phyloP scores from a whole-genome alignment of 768 basidiomycete genomes.

The Lactifluus pinguis region DNA sequence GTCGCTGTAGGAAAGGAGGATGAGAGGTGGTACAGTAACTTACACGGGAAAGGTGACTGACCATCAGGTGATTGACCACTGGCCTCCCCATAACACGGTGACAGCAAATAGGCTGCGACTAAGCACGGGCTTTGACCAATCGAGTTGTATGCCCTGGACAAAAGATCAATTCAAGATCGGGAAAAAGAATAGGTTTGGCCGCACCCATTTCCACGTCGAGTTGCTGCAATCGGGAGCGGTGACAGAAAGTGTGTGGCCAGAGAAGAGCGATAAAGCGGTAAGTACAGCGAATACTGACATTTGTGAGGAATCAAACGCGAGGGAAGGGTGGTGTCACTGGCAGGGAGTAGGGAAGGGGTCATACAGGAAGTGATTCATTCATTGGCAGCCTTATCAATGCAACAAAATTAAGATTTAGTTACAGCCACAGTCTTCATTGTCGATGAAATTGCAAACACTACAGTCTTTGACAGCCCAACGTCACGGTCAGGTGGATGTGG shows the following conservation, averaged over 20 bases:
- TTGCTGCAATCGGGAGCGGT: slow-evolving; percentile 1
- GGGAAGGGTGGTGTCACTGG: not conserved
- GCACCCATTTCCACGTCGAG: not conserved
- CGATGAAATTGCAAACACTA: too few species aligned
- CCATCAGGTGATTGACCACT: not conserved
- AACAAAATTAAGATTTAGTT: too few species aligned
- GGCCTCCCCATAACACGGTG: slow-evolving; percentile 3
- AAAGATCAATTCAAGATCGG: not conserved
- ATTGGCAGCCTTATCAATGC: too few species aligned
- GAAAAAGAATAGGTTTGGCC: not conserved
- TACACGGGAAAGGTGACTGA: too few species aligned
- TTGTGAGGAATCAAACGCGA: not conserved
- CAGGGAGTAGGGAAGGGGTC: too few species aligned
- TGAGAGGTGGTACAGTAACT: too few species aligned
- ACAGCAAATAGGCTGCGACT: slow-evolving; percentile 3
- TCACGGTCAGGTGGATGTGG: too few species aligned
- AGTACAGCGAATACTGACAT: not conserved
- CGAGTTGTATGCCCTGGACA: not conserved
- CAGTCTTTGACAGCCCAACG: too few species aligned
- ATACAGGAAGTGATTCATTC: too few species aligned
- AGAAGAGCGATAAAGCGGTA: not conserved
- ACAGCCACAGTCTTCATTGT: too few species aligned
- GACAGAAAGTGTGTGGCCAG: not conserved
- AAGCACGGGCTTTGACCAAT: slow-evolving; percentile 5
- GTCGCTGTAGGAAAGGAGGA: not conserved